Conservation (phyloP, 2,329 filamentous ascomycete species). For the Sarocladium brachiariae region DNA sequence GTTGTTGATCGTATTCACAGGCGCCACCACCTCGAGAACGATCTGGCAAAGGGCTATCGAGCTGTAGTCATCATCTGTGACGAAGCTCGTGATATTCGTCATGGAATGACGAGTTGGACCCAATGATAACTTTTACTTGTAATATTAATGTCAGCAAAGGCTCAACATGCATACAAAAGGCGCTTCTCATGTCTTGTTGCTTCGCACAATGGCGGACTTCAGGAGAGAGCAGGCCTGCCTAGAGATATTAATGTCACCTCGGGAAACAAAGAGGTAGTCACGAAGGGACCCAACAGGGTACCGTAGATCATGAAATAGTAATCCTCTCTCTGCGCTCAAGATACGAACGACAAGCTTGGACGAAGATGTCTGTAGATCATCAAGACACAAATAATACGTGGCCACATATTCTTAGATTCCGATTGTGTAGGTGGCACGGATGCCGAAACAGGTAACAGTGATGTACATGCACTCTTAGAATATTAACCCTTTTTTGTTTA, state of each 20-base stretch:
- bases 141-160: neutral
- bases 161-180: too few species aligned
- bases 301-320: conserved; percentile 29
- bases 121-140: conserved; percentile 38
- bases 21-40: conserved; percentile 33
- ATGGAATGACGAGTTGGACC: conserved; percentile 41
- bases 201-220: conserved; percentile 24
- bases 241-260: conserved; percentile 34
- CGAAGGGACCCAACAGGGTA: conserved; percentile 31
- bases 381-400: conserved; percentile 27
- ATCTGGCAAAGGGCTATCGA: conserved; percentile 34
- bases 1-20: conserved; percentile 37
- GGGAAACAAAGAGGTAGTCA: conserved; percentile 32
- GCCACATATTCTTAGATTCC: conserved; percentile 38
- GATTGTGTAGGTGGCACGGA: conserved; percentile 33
- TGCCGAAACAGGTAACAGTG: conserved; percentile 37
- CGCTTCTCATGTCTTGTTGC: conserved; percentile 13
- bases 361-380: conserved; percentile 31
- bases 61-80: conserved; percentile 35
- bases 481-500: too few species aligned
- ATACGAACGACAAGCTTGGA: conserved; percentile 31
- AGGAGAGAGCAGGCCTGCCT: conserved; percentile 30
- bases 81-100: conserved; percentile 30
- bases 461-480: too few species aligned
- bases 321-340: conserved; percentile 25